Conservation (phyloP, 257 asterid species). For the Asclepias syriaca region DNA sequence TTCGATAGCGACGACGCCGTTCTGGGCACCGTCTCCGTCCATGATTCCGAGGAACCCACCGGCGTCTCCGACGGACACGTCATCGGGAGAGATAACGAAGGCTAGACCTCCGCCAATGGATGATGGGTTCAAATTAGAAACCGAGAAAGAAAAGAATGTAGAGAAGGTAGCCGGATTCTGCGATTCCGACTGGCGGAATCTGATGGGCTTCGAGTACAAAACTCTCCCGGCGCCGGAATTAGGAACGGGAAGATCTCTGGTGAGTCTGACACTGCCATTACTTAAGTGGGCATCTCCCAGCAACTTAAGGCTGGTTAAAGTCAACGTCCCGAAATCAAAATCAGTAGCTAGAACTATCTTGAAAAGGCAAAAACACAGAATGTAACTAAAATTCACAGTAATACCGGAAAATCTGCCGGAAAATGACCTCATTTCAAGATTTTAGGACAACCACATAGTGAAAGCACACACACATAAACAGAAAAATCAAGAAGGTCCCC, state of each 20-base stretch:
- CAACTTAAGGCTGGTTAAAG: slow-evolving; percentile 56
- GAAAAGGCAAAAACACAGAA: slow-evolving; percentile 14
- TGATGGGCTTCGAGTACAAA: slow-evolving; percentile 58
- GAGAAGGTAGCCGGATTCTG: slow-evolving; percentile 48
- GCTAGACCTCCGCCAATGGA: slow-evolving; percentile 89
- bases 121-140: slow-evolving; percentile 58
- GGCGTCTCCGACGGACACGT: slow-evolving; percentile 53
- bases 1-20: slow-evolving; percentile 62
- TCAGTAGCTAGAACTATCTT: slow-evolving; percentile 21
- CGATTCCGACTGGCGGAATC: slow-evolving; percentile 46
- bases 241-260: slow-evolving; percentile 67
- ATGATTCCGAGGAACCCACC: slow-evolving; percentile 63
- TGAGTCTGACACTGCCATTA: slow-evolving; percentile 60
- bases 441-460: slow-evolving; percentile 29
- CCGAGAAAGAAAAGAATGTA: slow-evolving; percentile 72
- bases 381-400: slow-evolving; percentile 2
- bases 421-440: slow-evolving; percentile 39
- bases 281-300: slow-evolving; percentile 79
- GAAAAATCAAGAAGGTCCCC: not conserved
- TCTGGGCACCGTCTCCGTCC: slow-evolving; percentile 39
- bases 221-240: slow-evolving; percentile 74
- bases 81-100: slow-evolving; percentile 62
- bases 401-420: slow-evolving; percentile 22
- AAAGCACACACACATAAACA: not conserved
- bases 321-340: slow-evolving; percentile 57